A percentile compares a stretch with the other conserved stretches of the same genome.
phyloP scores from a whole-genome alignment of 352 stramenopile genomes.

The Pythium rhizo-oryzae region DNA sequence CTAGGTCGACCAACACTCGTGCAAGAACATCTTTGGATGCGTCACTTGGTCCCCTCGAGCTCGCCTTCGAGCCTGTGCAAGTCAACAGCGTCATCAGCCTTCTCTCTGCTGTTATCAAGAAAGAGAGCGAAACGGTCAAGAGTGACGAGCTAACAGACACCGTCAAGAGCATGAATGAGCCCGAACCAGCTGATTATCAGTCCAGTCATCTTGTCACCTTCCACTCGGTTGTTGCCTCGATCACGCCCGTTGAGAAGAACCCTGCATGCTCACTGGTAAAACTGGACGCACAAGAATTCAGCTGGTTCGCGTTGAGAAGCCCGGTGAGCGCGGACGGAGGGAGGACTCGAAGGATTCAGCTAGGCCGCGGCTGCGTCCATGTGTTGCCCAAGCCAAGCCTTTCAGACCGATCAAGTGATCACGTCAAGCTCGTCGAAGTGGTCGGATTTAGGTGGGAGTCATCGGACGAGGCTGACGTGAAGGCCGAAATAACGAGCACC shows the following conservation, averaged over 20 bases:
- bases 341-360: not conserved
- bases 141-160: not conserved
- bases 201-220: slow-evolving; percentile 18
- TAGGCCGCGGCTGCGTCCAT: not conserved
- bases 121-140: not conserved
- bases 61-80: not conserved
- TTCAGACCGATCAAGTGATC: not conserved
- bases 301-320: slow-evolving; percentile 4
- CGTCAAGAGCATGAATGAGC: not conserved
- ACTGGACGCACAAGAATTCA: not conserved
- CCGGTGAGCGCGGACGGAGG: not conserved
- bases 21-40: slow-evolving; percentile 5
- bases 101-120: slow-evolving; percentile 1
- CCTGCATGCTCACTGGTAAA: not conserved
- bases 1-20: not conserved
- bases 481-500: slow-evolving; percentile 2
- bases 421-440: slow-evolving; percentile 9
- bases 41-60: slow-evolving; percentile 9
- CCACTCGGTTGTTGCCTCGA: slow-evolving; percentile 10
- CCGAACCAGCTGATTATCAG: not conserved
- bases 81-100: slow-evolving; percentile 11
- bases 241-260: not conserved
- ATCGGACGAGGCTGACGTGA: slow-evolving; percentile 2
- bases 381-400: not conserved
- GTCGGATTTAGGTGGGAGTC: slow-evolving; percentile 16